Evolutionary conservation across 257 asterid species (phyloP), one percentile per base, ranked within the genome.

Genomic region (Nicotiana knightiana): DNA sequence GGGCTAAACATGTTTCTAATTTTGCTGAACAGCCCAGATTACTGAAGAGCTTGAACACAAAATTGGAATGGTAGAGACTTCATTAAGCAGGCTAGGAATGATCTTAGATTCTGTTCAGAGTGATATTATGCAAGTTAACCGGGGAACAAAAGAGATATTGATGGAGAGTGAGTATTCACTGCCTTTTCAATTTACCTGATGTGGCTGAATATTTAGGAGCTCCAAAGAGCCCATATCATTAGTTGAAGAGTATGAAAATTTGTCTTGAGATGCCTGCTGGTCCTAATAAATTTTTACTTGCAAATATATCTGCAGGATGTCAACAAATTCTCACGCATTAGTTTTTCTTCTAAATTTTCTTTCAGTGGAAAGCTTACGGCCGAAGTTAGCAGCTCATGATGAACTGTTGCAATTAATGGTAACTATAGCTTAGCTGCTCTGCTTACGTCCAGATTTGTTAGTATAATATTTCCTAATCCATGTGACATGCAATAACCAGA

Each of bases 41-140:
- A 91, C 86, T 76, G 96, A 93, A 92, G 96, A 94, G 85, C 92
- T 96, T 65, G 98, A 93, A 80, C 97, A 90, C 90, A 91, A 91
- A 87, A 87, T 96, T 78, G 97, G 97, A 81, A 86, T 88, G 91
- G 86, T 94, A 54, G 99, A 96, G 88, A 93, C 93, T 84, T 92
- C 96, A 64, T 83, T 94, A 83, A 92, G 91, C 90, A 92, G 96
- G 89, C 85, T 90, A 64, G 97, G 94, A 81, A 89, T 93, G 91
- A 88, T 93, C 78, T 80, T 94, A 93, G 98, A 96, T 87, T 93
- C 97, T 75, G 85, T 94, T 83, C 99, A 96, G 88, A 85, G 90
- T 87, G 98, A 94, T 86, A 80, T 96, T 84, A 92, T 94, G 91
- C 97, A 93, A 89, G 94, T 86, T 67, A 92, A 93, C 89, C 92